A percentile compares a stretch with the other conserved stretches of the same genome.
Evolutionary conservation across 78 protist genomes (phyloP).

Genomic region (Acrasis kona): DNA sequence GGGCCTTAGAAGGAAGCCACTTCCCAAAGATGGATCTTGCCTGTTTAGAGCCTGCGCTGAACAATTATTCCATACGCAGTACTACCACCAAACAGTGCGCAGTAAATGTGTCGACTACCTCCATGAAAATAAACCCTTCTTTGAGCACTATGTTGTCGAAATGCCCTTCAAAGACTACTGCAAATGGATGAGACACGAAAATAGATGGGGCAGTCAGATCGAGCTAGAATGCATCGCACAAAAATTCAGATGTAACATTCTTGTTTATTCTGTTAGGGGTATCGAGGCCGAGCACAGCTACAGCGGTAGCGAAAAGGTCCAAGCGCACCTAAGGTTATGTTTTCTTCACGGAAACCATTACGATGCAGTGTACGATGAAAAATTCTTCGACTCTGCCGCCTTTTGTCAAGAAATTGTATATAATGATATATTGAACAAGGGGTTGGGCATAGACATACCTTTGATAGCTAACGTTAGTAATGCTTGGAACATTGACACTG

Average conservation of each 20-base stretch:
- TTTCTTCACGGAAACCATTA: not conserved
- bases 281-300: not conserved
- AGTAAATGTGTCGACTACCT: not conserved
- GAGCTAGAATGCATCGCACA: not conserved
- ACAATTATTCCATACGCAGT: not conserved
- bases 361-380: not conserved
- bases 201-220: not conserved
- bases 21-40: not conserved
- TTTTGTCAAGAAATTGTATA: not conserved
- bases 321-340: not conserved
- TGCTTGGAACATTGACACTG: too few species aligned
- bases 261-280: not conserved
- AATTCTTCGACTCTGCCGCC: not conserved
- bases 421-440: too few species aligned
- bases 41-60: not conserved
- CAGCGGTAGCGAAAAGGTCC: too few species aligned
- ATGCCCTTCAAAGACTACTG: not conserved
- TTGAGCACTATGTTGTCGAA: not conserved
- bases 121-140: not conserved
- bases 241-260: not conserved
- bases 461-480: too few species aligned
- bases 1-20: not conserved
- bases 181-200: not conserved
- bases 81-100: not conserved
- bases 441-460: too few species aligned